Evolutionary conservation across 2,329 filamentous ascomycete genomes (phyloP), one percentile per base, ranked within the genome.

Genomic region (Sclerotinia subarctica): DNA sequence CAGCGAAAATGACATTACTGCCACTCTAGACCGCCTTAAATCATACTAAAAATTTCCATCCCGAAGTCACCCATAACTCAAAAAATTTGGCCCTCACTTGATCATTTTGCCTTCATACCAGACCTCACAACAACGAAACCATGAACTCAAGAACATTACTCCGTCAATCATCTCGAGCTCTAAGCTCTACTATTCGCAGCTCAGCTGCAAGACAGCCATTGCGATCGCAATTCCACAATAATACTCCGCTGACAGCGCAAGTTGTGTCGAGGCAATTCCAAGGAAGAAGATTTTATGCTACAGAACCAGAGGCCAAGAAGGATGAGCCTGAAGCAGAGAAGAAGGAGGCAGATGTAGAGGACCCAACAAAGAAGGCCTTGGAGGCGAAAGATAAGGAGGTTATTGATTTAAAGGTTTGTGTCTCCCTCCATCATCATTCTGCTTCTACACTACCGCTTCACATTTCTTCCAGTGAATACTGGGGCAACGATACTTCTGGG

Each of bases 371-470:
- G 78, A 88, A 88, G 78, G 87, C 92, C 79, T 78, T 93, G 6
- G 90, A 92, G 78, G 83, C 86, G 69, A 91, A 90, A 80, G 87
- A 90, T 74, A 88, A 86, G 79, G 90, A 93, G 78, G 84, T 87
- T 54, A 77, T 91, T 71, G 93, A 97, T 60, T 86, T 96, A 80
- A 98, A 97, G 89, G 94, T 97, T 75, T 58, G 84, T 67, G 74
- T 57, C 83, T 67, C 60, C 46, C 11, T n/a, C 35, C n/a, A 51
- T 19, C 7, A 8, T 38, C 17, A 13, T 26, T 35, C n/a, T 26
- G 47, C n/a, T 38, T 51, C 59, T 13, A 21, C 19, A 38, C 46
- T 38, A 21, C 44, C 59, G n/a, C 53, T 54, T 10, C 5, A 35
- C 24, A 32, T 19, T 3, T 8, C 19, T 38, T 35, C 8, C n/a